These are phyloP conservation scores for Sclerotiophoma versabilis DNA, from an alignment of 2,329 filamentous ascomycete species.

Conservation along the genomic window DNA sequence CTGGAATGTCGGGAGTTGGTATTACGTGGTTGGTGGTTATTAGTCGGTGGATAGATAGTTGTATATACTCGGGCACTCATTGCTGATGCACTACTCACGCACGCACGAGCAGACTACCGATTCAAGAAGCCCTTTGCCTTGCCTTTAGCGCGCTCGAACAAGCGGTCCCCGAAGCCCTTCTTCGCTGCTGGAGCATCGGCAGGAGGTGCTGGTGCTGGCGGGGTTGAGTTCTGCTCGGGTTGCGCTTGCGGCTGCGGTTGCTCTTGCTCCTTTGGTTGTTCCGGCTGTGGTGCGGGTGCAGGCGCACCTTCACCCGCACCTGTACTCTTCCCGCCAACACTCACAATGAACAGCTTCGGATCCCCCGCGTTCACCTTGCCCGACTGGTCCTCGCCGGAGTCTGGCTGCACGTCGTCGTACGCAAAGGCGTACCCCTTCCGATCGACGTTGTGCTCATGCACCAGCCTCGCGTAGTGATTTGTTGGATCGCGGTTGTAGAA, in stretches of 20 bases:
- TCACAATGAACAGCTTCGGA: constrained; percentile 5
- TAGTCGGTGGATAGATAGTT: too few relatives aligned
- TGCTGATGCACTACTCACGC: too few relatives aligned
- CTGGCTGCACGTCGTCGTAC: constrained; percentile 12
- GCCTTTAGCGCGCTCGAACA: constrained; percentile 3
- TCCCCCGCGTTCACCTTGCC: constrained; percentile 16
- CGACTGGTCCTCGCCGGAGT: constrained; percentile 6
- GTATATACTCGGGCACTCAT: too few relatives aligned
- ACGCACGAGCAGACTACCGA: background rate
- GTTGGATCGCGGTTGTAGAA: constrained; percentile 12
- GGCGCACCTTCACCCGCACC: background rate
- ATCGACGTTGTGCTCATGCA: constrained; percentile 15
- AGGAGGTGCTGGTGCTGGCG: background rate
- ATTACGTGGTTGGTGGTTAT: too few relatives aligned
- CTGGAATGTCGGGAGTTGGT: too few relatives aligned
- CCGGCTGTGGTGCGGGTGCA: background rate
- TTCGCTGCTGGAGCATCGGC: constrained; percentile 1
- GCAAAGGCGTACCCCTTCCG: constrained; percentile 14
- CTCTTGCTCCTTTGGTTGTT: background rate
- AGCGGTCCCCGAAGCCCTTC: background rate
- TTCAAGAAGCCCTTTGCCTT: constrained; percentile 9
- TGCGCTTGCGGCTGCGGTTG: background rate
- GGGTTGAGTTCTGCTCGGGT: background rate
- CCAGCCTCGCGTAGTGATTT: constrained; percentile 12
- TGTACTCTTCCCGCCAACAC: constrained; percentile 9